Percentiles rank a stretch among this genome's conserved stretches.
phyloP scores from a whole-genome alignment of 768 basidiomycete species.

The Dentipellis fragilis region DNA sequence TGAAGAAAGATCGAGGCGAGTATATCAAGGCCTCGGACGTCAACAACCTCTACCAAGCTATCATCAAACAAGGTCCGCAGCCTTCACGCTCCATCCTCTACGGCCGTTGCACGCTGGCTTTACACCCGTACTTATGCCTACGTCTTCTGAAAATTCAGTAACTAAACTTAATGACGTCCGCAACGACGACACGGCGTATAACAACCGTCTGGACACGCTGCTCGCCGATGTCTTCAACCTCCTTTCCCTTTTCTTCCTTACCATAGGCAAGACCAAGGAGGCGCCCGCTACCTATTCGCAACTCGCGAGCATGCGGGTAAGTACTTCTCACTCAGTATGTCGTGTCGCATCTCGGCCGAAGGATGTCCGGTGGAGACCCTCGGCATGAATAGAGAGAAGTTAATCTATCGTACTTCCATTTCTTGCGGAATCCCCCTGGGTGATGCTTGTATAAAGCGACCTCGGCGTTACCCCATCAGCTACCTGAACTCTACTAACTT shows the following conservation, averaged over 20 bases:
- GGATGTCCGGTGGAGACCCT: background rate
- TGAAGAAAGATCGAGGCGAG: constrained; percentile 87
- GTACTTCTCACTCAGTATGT: constrained; percentile 23
- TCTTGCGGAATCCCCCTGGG: background rate
- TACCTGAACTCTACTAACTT: background rate
- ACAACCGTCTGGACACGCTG: constrained; percentile 90
- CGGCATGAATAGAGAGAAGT: constrained; percentile 1
- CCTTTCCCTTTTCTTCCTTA: constrained; percentile 94
- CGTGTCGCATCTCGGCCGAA: background rate
- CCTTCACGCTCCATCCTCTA: background rate
- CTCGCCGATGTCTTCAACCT: constrained; percentile 94
- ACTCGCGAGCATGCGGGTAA: constrained; percentile 89
- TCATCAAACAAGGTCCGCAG: constrained; percentile 82
- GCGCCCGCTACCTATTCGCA: constrained; percentile 94
- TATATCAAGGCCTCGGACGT: constrained; percentile 94
- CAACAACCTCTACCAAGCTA: constrained; percentile 81
- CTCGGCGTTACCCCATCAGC: background rate
- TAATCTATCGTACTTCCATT: background rate
- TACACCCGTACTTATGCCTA: background rate
- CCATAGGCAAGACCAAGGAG: constrained; percentile 92
- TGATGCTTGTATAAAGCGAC: background rate
- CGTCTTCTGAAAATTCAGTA: constrained; percentile 35
- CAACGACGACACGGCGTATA: constrained; percentile 62
- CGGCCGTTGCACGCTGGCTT: too few relatives aligned
- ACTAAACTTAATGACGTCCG: constrained; percentile 88